Base-by-base conservation (phyloP, 1,284 basidiomycete genomes). In the Cryptococcus sp. region DNA sequence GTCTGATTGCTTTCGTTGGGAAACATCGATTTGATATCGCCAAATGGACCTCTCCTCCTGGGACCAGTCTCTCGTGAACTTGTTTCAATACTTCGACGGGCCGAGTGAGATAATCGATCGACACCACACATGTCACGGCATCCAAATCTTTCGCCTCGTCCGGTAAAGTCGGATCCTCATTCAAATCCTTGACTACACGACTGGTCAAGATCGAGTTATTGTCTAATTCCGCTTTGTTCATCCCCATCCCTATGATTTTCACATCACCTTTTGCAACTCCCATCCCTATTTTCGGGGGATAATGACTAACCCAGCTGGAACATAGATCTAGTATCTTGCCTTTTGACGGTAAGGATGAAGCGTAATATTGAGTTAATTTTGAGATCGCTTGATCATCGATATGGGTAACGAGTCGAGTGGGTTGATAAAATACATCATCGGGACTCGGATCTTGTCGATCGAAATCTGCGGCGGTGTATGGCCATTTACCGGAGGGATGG, bases 231-330 rank as follows among this genome's bases (percentile, higher is more conserved):
- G 46, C 45, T 24, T 46, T 39, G 50, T 66, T 70, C 64, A 70
- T 66, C 16, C 67, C 67, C 22, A 69, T 40, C 2, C 67, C 67
- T 2, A 66, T 52, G 10, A 69, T 59, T 16, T 62, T 46, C 7
- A 56, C 40, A 16, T 9, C 45, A 13, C 28, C 24, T 18, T 19
- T 19, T 19, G 47, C 28, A 14, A 54, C 49, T 11, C 23, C 46
- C 18, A 39, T 22, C 21, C 51, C 53, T 2, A 55, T 42, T n/a
- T 57, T 52, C 16, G 54, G 52, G 2, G 67, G 67, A 16, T 65
- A 53, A 56, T 67, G 65, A 22, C 60, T 63, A 43, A 70, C 59
- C 67, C 67, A 70, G 40, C 62, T 64, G 4, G 62, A 63, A 41
- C 64, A 66, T 14, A 70, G 44, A 48, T 70, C 67, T 16, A 70